These are phyloP conservation scores for Elsinoe batatas DNA, from an alignment of 2,329 filamentous ascomycete genomes.

Conservation along the genomic window DNA sequence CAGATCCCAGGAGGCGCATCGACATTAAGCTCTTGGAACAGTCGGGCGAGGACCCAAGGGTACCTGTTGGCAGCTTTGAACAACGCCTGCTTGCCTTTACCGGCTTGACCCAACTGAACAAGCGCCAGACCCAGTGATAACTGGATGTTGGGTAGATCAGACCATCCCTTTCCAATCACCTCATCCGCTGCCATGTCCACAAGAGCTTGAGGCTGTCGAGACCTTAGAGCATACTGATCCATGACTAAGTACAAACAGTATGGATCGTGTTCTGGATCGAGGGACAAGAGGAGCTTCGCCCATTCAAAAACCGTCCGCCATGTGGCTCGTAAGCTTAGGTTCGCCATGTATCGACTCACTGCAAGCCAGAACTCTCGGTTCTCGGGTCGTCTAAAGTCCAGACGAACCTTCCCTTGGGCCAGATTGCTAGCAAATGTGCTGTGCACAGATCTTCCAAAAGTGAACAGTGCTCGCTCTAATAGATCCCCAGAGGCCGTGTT, in stretches of 20 bases:
- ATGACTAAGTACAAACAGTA: conserved; percentile 74
- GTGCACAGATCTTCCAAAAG: conserved; percentile 79
- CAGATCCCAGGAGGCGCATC: conserved; percentile 71
- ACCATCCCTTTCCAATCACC: conserved; percentile 39
- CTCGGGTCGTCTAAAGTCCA: conserved; percentile 73
- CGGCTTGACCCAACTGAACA: conserved; percentile 56
- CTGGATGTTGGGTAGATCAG: conserved; percentile 57
- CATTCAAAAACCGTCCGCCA: conserved; percentile 90
- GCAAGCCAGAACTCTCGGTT: conserved; percentile 91
- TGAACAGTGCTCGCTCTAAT: conserved; percentile 82
- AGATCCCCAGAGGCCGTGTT: conserved; percentile 77
- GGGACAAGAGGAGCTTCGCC: conserved; percentile 70
- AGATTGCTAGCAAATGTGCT: conserved; percentile 71
- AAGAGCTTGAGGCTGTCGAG: conserved; percentile 66
- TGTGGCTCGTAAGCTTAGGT: conserved; percentile 80
- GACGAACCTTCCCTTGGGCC: conserved; percentile 64
- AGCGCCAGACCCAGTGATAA: conserved; percentile 71
- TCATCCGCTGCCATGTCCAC: conserved; percentile 54
- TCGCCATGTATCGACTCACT: conserved; percentile 78
- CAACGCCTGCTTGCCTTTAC: conserved; percentile 56
- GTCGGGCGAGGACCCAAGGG: conserved; percentile 73
- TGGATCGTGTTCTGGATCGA: conserved; percentile 65
- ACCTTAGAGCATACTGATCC: conserved; percentile 75
- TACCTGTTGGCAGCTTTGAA: conserved; percentile 58
- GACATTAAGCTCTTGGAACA: conserved; percentile 73